Conservation (phyloP, 257 asterid species). For the Petunia axillaris region DNA sequence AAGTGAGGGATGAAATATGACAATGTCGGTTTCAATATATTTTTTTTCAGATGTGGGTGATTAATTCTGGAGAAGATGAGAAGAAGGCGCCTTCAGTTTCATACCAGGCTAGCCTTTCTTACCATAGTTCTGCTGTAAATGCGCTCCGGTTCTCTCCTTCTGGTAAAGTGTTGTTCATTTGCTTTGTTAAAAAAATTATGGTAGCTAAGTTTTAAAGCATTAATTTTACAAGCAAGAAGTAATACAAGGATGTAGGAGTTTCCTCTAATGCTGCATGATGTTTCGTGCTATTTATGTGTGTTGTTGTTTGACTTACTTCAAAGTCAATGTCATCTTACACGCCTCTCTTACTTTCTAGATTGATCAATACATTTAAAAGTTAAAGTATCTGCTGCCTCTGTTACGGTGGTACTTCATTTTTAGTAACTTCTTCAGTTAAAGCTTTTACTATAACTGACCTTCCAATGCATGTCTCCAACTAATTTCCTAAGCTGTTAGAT, state of each 20-base stretch:
- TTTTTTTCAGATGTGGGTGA: conserved; percentile 69
- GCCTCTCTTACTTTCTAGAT: background rate
- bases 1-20: background rate
- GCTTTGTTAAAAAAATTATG: conserved; percentile 1
- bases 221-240: conserved; percentile 4
- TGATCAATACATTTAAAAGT: conserved; percentile 2
- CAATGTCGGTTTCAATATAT: background rate
- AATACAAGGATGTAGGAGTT: background rate
- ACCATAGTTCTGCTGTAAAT: conserved; percentile 86
- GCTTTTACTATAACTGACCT: background rate
- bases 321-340: background rate
- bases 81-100: conserved; percentile 66
- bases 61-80: conserved; percentile 53
- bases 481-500: conserved; percentile 7
- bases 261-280: conserved; percentile 17
- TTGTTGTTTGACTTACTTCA: conserved; percentile 3
- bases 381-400: background rate
- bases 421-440: background rate
- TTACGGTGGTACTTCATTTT: conserved; percentile 20
- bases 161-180: conserved; percentile 46
- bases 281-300: conserved; percentile 6
- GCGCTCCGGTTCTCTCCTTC: conserved; percentile 91
- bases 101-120: conserved; percentile 75
- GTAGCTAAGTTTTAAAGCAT: background rate
- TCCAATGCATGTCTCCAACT: background rate